Evolutionary conservation across 2,329 filamentous ascomycete genomes (phyloP), one percentile per base, ranked within the genome.

Genomic region (Colletotrichum sansevieriae): DNA sequence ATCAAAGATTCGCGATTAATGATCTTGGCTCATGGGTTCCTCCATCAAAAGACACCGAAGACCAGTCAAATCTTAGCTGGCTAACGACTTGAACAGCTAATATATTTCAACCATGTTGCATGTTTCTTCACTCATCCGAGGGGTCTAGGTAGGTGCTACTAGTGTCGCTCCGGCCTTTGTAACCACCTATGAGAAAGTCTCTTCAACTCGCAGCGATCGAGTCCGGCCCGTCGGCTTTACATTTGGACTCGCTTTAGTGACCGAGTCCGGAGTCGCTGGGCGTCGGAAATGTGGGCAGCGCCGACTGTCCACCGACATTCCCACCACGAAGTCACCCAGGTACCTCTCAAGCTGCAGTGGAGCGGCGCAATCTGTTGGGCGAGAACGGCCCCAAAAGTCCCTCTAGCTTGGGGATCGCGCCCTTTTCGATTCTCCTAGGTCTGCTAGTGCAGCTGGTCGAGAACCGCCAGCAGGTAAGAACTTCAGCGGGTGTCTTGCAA

Each of bases 231-330:
- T 39, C 52, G 13, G 60, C 37, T 37, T 43, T 18, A 46, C 43
- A 41, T 8, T 13, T 55, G 22, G 41, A 8, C 55, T 68, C 22
- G 41, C 33, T 37, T 18, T 65, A 55, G 47, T 43, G 62, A 68
- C 65, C 54, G 55, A 65, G 62, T 65, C 61, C 47, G 61, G 46
- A 68, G 46, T 58, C 15, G 35, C 29, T 52, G 52, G 58, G 29
- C 29, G 18, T 59, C 46, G 37, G 54, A 58, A 68, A 65, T 68
- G 65, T 68, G 65, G 65, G 61, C 44, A 39, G 33, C 60, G 46
- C 37, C 61, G 52, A 51, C 35, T 33, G 54, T 9, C 61, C 44
- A 65, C 46, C 29, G 46, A 43, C 60, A 49, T 37, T 56, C 39
- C 43, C 43, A 51, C 57, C 57, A 35, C 44, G 46, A 43, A 22